Percentiles rank a stretch among this genome's conserved stretches.
phyloP scores from a whole-genome alignment of 306 rosid species.

The Adenanthera pavonina region DNA sequence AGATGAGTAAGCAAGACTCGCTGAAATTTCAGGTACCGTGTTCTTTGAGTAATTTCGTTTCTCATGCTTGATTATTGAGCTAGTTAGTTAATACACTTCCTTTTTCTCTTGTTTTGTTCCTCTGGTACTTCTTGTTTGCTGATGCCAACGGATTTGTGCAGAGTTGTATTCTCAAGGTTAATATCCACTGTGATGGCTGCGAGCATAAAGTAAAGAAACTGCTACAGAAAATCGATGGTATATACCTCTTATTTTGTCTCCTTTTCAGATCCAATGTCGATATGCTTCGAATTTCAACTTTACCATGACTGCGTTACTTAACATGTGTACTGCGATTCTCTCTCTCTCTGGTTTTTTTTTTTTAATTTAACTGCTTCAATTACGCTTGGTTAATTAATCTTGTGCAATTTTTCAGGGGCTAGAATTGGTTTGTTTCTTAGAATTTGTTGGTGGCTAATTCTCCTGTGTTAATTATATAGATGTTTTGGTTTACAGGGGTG shows the following conservation, averaged over 20 bases:
- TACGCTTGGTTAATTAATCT: background rate
- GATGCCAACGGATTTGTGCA: slow-evolving; percentile 35
- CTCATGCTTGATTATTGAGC: background rate
- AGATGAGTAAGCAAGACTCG: slow-evolving; percentile 83
- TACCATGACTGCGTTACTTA: background rate
- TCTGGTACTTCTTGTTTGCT: slow-evolving; percentile 1
- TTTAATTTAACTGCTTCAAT: background rate
- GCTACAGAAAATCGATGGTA: slow-evolving; percentile 91
- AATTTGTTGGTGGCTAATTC: background rate
- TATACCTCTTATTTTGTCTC: background rate
- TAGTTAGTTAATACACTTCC: background rate
- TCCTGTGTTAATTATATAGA: background rate
- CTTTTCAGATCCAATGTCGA: slow-evolving; percentile 9
- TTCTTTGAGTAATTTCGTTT: slow-evolving; percentile 21
- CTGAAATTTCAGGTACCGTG: slow-evolving; percentile 74
- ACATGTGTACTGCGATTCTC: background rate
- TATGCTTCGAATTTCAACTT: background rate
- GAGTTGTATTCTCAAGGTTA: slow-evolving; percentile 79
- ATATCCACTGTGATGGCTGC: slow-evolving; percentile 91
- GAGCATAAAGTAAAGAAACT: slow-evolving; percentile 78
- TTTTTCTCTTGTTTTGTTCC: slow-evolving; percentile 2
- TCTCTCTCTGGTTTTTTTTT: background rate
- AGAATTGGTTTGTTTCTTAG: background rate
- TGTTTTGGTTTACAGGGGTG: slow-evolving; percentile 53
- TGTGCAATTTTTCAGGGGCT: background rate